Evolutionary conservation across 306 rosid species (phyloP), one percentile per base, ranked within the genome.

Genomic region (Rosa persica): DNA sequence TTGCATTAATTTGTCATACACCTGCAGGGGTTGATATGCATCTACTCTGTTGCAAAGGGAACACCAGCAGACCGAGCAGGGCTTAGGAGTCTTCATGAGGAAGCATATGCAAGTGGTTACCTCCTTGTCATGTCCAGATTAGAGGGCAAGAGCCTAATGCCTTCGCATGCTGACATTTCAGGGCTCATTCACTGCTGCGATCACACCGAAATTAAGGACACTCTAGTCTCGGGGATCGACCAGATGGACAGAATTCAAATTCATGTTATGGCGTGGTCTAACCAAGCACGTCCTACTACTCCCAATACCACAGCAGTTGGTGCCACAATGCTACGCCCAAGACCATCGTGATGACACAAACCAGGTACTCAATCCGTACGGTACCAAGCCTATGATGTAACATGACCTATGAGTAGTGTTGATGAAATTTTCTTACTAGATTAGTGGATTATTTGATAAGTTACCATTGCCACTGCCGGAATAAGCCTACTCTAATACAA

Each of bases 111-210:
- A 15, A 76, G 51, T 61, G 86, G 85, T 11, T 67, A 76, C 73
- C 73, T 75, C 20, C 83, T 85, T 30, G 81, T 83, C 76, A 79
- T 88, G 25, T 85, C 91, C 44, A 77, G 87, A 40, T 22, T 85
- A 57, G 89, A 85, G 79, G 79, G 84, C 58, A 88, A 81, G 82
- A 83, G 79, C 78, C 22, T 85, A 39, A 81, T 83, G 75, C 91
- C 91, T n/a, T 83, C 87, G 6, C 60, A 65, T 17, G 84, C 60
- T 17, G 47, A 87, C 83, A 73, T 76, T 2, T 72, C 72, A 5
- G 91, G 87, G 48, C 86, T 81, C 40, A 65, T 88, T 72, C 76
- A 85, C 66, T 85, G 89, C 20, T 85, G 86, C n/a, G 86, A 88
- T 49, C 83, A 78, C 48, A 34, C 69, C 4, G 87, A 88, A 57